Evolutionary conservation across 2,329 filamentous ascomycete genomes (phyloP).

Genomic region (Venturia effusa): DNA sequence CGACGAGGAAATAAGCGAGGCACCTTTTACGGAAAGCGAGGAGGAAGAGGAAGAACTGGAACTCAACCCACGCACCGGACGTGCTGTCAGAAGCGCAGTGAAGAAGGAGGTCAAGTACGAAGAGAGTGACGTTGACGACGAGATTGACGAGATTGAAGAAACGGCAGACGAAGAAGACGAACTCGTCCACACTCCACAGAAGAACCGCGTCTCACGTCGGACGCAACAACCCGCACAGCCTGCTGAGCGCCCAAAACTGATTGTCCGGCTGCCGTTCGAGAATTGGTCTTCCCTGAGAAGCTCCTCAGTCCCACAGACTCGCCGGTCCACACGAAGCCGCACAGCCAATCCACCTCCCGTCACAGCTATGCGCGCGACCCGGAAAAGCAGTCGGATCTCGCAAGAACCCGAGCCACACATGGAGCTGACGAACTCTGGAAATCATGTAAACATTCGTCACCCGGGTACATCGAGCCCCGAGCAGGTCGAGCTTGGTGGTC

Average conservation of each 20-base stretch:
- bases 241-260: not conserved
- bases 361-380: constrained; percentile 24
- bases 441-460: constrained; percentile 43
- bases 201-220: not conserved
- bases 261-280: constrained; percentile 8
- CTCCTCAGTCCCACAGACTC: constrained; percentile 13
- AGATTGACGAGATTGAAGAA: constrained; percentile 17
- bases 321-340: constrained; percentile 19
- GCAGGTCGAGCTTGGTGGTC: constrained; percentile 31
- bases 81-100: constrained; percentile 44
- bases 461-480: constrained; percentile 41
- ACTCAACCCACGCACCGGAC: constrained; percentile 40
- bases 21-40: constrained; percentile 4
- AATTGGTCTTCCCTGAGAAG: not conserved
- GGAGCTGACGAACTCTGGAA: constrained; percentile 48
- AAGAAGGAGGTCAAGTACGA: constrained; percentile 46
- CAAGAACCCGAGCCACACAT: constrained; percentile 47
- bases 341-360: constrained; percentile 14
- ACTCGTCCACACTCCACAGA: constrained; percentile 2
- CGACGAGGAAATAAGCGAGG: constrained; percentile 15
- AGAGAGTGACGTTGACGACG: constrained; percentile 37
- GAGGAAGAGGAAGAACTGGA: constrained; percentile 11
- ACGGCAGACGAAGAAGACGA: constrained; percentile 17
- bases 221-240: not conserved
- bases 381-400: constrained; percentile 49